phyloP scores from a whole-genome alignment of 208 protist genomes.

The Leishmania guyanensis region DNA sequence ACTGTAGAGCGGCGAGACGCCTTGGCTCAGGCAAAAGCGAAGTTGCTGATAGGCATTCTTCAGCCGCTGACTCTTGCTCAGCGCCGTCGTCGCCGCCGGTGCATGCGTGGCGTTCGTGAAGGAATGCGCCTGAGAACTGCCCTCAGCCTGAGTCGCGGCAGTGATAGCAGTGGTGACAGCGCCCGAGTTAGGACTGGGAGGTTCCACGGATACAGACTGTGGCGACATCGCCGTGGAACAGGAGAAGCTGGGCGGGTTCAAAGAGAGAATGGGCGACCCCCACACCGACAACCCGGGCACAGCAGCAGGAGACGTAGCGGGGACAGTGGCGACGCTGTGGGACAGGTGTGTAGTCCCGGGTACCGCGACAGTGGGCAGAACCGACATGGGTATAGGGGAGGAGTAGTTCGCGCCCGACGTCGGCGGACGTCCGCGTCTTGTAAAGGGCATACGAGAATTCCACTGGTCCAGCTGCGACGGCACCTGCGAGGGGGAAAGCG shows the following conservation, averaged over 20 bases:
- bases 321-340: neutral
- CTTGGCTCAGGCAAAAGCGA: slow-evolving; percentile 2
- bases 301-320: neutral
- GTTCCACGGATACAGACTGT: neutral
- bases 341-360: neutral
- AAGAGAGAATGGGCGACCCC: neutral
- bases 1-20: neutral
- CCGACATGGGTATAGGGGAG: neutral
- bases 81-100: neutral
- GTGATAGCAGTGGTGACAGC: neutral
- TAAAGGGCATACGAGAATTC: too few relatives aligned
- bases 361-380: neutral
- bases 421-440: neutral
- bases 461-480: neutral
- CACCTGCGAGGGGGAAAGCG: neutral
- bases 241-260: neutral
- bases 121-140: neutral
- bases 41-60: slow-evolving; percentile 22
- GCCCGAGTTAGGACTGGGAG: neutral
- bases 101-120: too few relatives aligned
- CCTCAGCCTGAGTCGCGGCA: neutral
- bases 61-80: slow-evolving; percentile 3
- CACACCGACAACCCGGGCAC: neutral
- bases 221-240: neutral
- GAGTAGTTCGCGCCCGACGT: neutral